Evolutionary conservation across 148 eudicot species (phyloP), one percentile per base, ranked within the genome.

Genomic region (Chenopodium album): DNA sequence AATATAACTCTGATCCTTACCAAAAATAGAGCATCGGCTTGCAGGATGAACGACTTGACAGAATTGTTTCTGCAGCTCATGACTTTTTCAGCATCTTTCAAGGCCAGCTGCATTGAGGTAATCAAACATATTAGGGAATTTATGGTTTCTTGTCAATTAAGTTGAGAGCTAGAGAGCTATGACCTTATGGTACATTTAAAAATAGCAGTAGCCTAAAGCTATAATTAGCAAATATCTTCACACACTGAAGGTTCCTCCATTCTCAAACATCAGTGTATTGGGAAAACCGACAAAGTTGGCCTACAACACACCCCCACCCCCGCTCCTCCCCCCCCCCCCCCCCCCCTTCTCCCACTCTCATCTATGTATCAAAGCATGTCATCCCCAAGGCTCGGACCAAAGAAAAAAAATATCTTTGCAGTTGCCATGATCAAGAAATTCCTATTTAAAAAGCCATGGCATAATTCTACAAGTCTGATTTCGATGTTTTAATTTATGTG

Each of bases 51-150:
- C 4, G 97, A 85, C 62, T 82, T 90, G 34, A 81, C 82, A 32
- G 89, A 89, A 80, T 87, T 85, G 80, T 79, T 85, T 74, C 78
- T 86, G 63, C 87, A 34, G 82, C 76, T 85, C 88, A 90, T 88
- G 54, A 93, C 90, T 88, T 93, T 93, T 71, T 95, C 97, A 37
- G 96, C 97, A 91, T 95, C 98, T 87, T 95, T 95, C 22, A 94
- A 82, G 65, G 99, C 98, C 88, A 96, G 97, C 99, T 96, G 92
- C 76, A 81, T 78, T n/a, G 26, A 80, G 68, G 76, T 75, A 16
- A 62, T 75, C 48, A 75, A 60, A 13, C 34, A 67, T 74, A 56
- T 68, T 66, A 37, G 16, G 32, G 59, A 19, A 11, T 82, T 62
- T 31, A 32, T 12, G 64, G 11, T 72, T 23, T 56, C 8, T 10